These are phyloP conservation scores for Wickerhamomyces pijperi DNA, from an alignment of 805 yeast species.

Conservation along the genomic window DNA sequence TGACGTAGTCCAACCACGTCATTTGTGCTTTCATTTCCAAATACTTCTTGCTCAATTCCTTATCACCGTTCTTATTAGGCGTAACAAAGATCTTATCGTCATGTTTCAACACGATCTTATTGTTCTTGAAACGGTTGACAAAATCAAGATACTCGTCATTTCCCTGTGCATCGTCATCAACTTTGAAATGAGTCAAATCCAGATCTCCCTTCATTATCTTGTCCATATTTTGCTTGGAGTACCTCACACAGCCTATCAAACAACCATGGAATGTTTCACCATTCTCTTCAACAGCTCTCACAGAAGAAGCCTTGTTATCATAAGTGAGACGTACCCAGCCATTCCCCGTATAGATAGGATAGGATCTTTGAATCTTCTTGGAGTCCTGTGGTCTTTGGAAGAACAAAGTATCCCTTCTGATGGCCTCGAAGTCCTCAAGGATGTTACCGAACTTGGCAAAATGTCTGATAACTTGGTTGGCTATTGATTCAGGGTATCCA, in stretches of 20 bases:
- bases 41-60: neutral
- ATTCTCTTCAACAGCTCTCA: conserved; percentile 77
- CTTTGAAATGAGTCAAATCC: neutral
- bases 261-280: conserved; percentile 61
- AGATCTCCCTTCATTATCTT: conserved; percentile 29
- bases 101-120: conserved; percentile 26
- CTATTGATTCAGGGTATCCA: conserved; percentile 76
- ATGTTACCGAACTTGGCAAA: conserved; percentile 74
- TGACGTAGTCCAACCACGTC: conserved; percentile 15
- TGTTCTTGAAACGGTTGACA: conserved; percentile 5
- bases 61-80: conserved; percentile 1
- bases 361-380: conserved; percentile 18
- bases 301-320: conserved; percentile 61
- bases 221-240: conserved; percentile 48
- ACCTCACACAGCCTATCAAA: conserved; percentile 59
- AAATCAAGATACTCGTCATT: conserved; percentile 1
- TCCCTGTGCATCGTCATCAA: neutral
- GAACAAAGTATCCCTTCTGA: conserved; percentile 17
- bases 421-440: conserved; percentile 57
- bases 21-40: neutral
- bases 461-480: conserved; percentile 55
- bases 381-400: conserved; percentile 5
- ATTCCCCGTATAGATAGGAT: conserved; percentile 74
- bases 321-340: conserved; percentile 90
- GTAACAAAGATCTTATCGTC: conserved; percentile 30